Base-by-base conservation (phyloP, 805 yeast species). In the Starmerella floricola region DNA sequence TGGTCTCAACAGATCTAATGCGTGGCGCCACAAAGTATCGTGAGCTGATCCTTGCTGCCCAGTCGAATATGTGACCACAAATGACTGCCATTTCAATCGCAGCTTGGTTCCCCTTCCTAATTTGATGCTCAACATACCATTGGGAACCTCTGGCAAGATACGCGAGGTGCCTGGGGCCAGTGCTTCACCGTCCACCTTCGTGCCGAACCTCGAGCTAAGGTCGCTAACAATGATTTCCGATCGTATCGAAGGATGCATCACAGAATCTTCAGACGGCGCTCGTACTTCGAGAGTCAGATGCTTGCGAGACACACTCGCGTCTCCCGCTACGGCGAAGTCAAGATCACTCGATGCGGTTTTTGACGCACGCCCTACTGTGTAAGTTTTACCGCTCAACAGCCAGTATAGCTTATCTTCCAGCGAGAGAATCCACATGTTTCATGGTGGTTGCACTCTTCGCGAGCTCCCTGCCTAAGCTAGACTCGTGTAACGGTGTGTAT, bases 161-260 rank as follows among this genome's bases (percentile, higher is more conserved):
- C n/a, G 6, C 2, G 43, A 8, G 8, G 20, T 15, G 16, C 31
- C 21, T 8, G 34, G 29, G 8, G 26, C 19, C 32, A 39, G 26
- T 15, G 18, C 24, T 3, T 30, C 36, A 19, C 40, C 44, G 34
- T 52, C 47, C 1, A 53, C 31, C 1, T 27, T 15, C 0, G 60
- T 47, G 2, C 61, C 61, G 34, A 53, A 57, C 19, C 54, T 50
- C n/a, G 59, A 56, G 15, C 41, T 42, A 8, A 50, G 40, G 40
- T 58, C 62, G 1, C 49, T 47, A 6, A 56, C 35, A 3, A 34
- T 16, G 6, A 57, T 18, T 4, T 35, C 31, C 2, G 57, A 45
- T 8, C 44, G 41, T 10, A 39, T 26, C 5, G 54, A 47, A 2
- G 52, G 46, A 31, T 53, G 57, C n/a, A 17, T 10, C 2, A 19